Base-by-base conservation (phyloP, 169 alveolate genomes). In the Plasmodium relictum region DNA sequence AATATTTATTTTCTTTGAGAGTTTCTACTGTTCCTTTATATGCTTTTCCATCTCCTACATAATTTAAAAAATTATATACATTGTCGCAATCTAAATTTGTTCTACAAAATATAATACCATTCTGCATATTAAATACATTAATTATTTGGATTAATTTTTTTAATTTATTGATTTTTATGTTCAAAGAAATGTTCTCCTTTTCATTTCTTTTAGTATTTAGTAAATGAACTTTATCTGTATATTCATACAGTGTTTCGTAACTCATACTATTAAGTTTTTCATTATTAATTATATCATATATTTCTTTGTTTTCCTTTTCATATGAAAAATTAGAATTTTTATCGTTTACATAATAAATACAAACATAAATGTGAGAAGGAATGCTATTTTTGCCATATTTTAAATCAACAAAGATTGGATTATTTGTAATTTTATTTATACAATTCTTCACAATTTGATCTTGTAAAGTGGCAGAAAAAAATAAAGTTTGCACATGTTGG, bases 401-500 rank as follows among this genome's bases (percentile, higher is more conserved):
- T 58, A 90, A 62, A 73, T 90, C 94, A 31, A 90, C 80, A 87
- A 80, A 90, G 52, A 85, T 72, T 18, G 94, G 91, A 20, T 85
- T 59, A 26, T 70, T 69, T 26, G 94, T 90, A 16, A 90, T 88
- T 72, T 72, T 62, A 66, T 50, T 89, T 41, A 90, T 89, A 58
- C 91, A 58, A 12, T 90, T 87, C 22, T 63, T 73, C 24, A 90
- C 94, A 37, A 56, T 85, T 24, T 88, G 65, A 16, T 85, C 91
- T 65, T 90, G 94, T 45, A 90, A 65, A 7, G 94, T 90, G 16
- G 94, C 94, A n/a, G 94, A 90, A 61, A 83, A 90, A 66, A 90
- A 63, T 5, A 80, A 89, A 1, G 91, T 89, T 56, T 90, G 94
- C 20, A 90, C 68, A 56, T 74, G 69, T 24, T 45, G 80, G 16